Base-by-base conservation (phyloP, 192 early-diverging fungal species). In the Podila epigama region DNA sequence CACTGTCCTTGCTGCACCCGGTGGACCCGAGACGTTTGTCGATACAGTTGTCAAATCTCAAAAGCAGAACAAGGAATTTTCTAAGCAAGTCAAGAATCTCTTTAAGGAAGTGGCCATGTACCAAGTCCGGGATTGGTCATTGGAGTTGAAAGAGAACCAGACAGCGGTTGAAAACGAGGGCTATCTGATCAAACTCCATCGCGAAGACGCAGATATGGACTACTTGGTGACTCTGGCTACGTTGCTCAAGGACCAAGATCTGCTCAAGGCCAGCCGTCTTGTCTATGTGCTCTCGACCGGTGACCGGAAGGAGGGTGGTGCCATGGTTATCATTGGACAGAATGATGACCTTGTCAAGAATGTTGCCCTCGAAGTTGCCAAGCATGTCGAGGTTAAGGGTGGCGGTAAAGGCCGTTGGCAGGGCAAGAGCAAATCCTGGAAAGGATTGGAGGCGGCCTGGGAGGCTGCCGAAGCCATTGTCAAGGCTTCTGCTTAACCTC, bases 361-460 rank as follows among this genome's bases (percentile, higher is more conserved):
- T 39, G 61, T 75, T 16, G 70, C 69, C 0, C 53, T 69, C 15
- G 63, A 62, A 10, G 40, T 84, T 11, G 53, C 34, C 29, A 58
- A 66, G 28, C 48, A 82, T 35, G 56, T 68, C 16, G 73, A 77
- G 29, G 68, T 83, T 20, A 86, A 86, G 36, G 85, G 85, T 5
- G 85, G 85, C 37, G 85, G 81, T 2, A 82, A 83, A 51, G 81
- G 79, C 8, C 70, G 85, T 22, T 86, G 85, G 85, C 79, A 81
- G 34, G 85, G 85, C 50, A 86, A 84, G 57, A 61, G 72, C 37
- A 79, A 70, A 53, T 75, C 79, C 3, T 84, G 81, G 81, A 77
- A 69, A 51, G 71, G 68, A 8, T 61, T 83, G 2, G 84, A 85
- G 8, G 37, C 68, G 40, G 65, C 73, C 8, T 50, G 60, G 36